Base-by-base conservation (phyloP, 2,329 filamentous ascomycete genomes). In the Pleurostoma richardsiae region DNA sequence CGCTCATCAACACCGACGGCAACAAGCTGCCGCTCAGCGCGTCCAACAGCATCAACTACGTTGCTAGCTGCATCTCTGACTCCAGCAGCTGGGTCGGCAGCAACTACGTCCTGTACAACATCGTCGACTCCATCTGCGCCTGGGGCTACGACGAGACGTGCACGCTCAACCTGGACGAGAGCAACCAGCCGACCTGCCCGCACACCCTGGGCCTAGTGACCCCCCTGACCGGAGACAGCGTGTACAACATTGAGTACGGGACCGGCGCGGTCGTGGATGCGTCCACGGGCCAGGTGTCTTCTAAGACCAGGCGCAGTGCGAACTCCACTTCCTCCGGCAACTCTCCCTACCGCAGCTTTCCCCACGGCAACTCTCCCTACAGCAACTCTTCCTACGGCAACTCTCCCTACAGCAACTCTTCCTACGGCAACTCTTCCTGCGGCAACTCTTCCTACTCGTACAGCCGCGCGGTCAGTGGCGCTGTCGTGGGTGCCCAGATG, bases 1-100 rank as follows among this genome's bases (percentile, higher is more conserved):
- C 61, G 42, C 66, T 82, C n/a, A 67, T 81, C 50, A 54, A 70
- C 38, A 73, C 73, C 7, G 55, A 66, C 29, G 61, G 59, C 28
- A 19, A 19, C 19, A 19, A 19, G 19, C 52, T 64, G 40, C 58
- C 60, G n/a, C 51, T 64, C n/a, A 56, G 69, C 56, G 76, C 74
- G 1, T 57, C 72, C 48, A 78, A 77, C 59, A 72, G 70, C 66
- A 76, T 77, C 68, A 75, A 78, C 56, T 79, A 68, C 46, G 57
- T 79, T 11, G 61, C 62, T 8, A 68, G 62, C 52, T 79, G 75
- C 50, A 61, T 74, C 33, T 64, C 55, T 36, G 55, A 62, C 30
- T 51, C 62, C 5, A 46, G 49, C 4, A 72, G 65, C 52, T 80
- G 73, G 72, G 72, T 79, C 10, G 72, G 62, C 27, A 48, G 68